Base-by-base conservation (phyloP, 75 land plant genomes). In the Adiantum capillusveneris region DNA sequence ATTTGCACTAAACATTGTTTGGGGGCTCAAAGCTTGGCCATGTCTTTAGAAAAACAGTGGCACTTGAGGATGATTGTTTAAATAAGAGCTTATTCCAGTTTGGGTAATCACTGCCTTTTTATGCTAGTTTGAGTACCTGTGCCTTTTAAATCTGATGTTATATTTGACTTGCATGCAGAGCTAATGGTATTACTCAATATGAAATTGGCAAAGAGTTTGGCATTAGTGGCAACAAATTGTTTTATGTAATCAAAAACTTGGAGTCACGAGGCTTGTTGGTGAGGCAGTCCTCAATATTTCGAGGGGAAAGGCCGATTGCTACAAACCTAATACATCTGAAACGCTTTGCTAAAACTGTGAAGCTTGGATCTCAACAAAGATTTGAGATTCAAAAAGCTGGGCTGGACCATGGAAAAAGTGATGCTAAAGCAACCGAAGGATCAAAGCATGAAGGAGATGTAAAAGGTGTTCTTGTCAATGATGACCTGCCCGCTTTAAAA, bases 141-240 rank as follows among this genome's bases (percentile, higher is more conserved):
- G n/a, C 43, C 43, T 41, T 41, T 41, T 41, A 14, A 41, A 41
- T 41, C 12, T 41, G 43, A 41, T 41, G 43, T 41, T 41, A 14
- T 41, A 14, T 9, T 41, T 41, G 43, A 41, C 43, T n/a, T n/a
- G n/a, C n/a, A n/a, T n/a, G 26, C 78, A 95, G 97, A 66, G 68
- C 70, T n/a, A 74, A 82, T 58, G 99, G 99, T 27, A 42, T 95
- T n/a, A 87, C 97, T 26, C 99, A 90, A 71, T 82, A 60, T 65
- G 71, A 95, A 58, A 78, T 95, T 39, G 81, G 77, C 6, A 90
- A 84, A 63, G 96, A 84, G 55, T 82, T 90, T 57, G 77, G 76
- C 17, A 78, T 80, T 11, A 75, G 70, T 43, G 97, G 88, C 31
- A 95, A 87, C 27, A 82, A 87, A 52, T 57, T 95, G 20, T 90